Conservation (phyloP, 345 rosid species). For the Populus tremula region DNA sequence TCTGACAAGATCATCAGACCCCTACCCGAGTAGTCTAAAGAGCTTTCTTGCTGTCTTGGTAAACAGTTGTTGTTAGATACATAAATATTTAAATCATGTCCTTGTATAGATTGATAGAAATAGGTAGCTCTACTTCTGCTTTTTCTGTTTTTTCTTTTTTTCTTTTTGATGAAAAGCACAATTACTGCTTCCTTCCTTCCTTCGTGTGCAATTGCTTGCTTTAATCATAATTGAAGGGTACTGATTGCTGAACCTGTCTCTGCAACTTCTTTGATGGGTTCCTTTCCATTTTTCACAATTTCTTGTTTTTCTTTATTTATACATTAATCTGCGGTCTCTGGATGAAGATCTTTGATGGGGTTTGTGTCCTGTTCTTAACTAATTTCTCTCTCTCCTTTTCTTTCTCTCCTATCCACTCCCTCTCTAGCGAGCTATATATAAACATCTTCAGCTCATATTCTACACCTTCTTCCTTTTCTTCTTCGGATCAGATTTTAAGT, state of each 20-base stretch:
- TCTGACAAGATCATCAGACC: slow-evolving; percentile 30
- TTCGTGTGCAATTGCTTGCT: slow-evolving; percentile 19
- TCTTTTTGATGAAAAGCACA: no score
- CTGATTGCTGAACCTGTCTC: slow-evolving; percentile 20
- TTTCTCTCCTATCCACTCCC: not conserved
- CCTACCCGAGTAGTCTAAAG: slow-evolving; percentile 15
- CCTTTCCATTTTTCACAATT: not conserved
- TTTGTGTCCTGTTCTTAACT: not conserved
- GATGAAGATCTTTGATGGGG: slow-evolving; percentile 12
- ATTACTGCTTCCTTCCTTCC: not conserved
- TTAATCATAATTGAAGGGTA: slow-evolving; percentile 30
- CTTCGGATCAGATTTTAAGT: not conserved
- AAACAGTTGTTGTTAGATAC: slow-evolving; percentile 1
- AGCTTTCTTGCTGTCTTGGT: slow-evolving; percentile 8
- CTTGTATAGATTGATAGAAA: not conserved
- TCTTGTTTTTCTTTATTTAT: not conserved
- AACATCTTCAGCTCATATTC: not conserved
- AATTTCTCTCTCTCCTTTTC: not conserved
- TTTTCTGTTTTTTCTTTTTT: not conserved
- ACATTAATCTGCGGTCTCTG: slow-evolving; percentile 4
- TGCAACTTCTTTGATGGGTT: slow-evolving; percentile 30
- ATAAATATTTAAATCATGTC: not conserved
- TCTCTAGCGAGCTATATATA: not conserved
- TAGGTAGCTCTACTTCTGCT: not conserved
- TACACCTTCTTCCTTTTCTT: not conserved